Evolutionary conservation across 257 asterid species (phyloP).

Genomic region (Orobanche coerulescens): DNA sequence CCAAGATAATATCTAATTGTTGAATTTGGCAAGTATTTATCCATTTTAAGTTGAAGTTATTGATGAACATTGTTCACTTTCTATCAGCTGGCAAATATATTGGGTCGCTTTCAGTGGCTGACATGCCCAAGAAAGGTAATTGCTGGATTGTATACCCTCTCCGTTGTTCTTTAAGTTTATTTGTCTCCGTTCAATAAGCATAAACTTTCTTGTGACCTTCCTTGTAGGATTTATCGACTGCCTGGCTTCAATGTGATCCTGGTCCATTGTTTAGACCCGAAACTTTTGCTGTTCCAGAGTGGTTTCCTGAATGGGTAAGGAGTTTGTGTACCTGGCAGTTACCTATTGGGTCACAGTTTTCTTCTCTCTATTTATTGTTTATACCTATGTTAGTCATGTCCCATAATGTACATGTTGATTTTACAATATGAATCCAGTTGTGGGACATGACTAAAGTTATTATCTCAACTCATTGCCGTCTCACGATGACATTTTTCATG

Average conservation of each 20-base stretch:
- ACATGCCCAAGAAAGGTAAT: constrained; percentile 89
- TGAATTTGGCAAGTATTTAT: constrained; percentile 1
- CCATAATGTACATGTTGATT: too few relatives aligned
- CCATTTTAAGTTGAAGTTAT: constrained; percentile 7
- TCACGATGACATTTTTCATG: too few relatives aligned
- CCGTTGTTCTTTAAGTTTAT: constrained; percentile 1
- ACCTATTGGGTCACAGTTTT: too few relatives aligned
- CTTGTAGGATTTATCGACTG: constrained; percentile 72
- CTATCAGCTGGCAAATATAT: constrained; percentile 67
- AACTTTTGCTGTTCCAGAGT: constrained; percentile 39
- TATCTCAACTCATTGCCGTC: too few relatives aligned
- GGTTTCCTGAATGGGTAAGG: constrained; percentile 64
- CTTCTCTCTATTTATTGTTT: too few relatives aligned
- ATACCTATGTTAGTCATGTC: too few relatives aligned
- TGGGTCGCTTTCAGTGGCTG: constrained; percentile 70
- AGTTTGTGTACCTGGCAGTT: not conserved
- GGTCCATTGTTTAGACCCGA: constrained; percentile 62
- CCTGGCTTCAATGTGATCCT: constrained; percentile 90
- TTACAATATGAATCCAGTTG: too few relatives aligned
- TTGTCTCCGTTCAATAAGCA: constrained; percentile 14
- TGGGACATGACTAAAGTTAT: too few relatives aligned
- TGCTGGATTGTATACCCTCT: constrained; percentile 16
- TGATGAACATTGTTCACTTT: constrained; percentile 17
- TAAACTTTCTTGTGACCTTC: constrained; percentile 11
- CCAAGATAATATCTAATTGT: not conserved